Base-by-base conservation (phyloP, 805 yeast species). In the Nakazawaea ernobii region DNA sequence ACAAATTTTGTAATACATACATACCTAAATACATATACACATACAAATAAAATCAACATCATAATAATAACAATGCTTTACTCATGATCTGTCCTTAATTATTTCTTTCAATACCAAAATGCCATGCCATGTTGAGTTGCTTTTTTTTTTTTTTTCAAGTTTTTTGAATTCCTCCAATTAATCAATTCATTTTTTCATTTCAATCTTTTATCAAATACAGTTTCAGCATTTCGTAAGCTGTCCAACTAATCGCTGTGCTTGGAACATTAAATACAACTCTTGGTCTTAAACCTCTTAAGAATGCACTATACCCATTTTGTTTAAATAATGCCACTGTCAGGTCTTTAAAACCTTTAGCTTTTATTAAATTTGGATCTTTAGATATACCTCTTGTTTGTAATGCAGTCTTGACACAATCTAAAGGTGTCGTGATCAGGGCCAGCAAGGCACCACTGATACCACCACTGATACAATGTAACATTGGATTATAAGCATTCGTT, bases 191-290 rank as follows among this genome's bases (percentile, higher is more conserved):
- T 8, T n/a, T n/a, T n/a, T n/a, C n/a, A n/a, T n/a, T n/a, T 38
- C 20, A 35, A 27, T 44, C 35, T 42, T 39, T 52, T 17, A 76
- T 61, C 58, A 83, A 66, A 54, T 84, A 73, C 55, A 79, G 83
- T 67, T 92, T 92, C 39, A 97, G 97, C 92, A 91, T 87, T 65
- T 92, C 99, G 66, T 92, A 92, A 27, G 96, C 88, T 1, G 98
- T 92, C 98, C 98, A 92, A 54, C 95, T 83, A 52, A 92, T 90
- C 17, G 98, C 98, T 8, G 98, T 92, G 40, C 95, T 82, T 20
- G 99, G 99, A 62, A 92, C 90, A 65, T 90, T 90, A 55, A 94
- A 86, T 30, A 92, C 82, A 48, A 94, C 82, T 66, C 99, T 80
- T 40, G 99, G 97, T 59, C 84, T 81, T 59, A 89, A 72, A 15